A percentile compares a stretch with the other conserved stretches of the same genome.
Evolutionary conservation across 2,329 filamentous ascomycete genomes (phyloP).

Genomic region (Pseudogymnoascus sp.): DNA sequence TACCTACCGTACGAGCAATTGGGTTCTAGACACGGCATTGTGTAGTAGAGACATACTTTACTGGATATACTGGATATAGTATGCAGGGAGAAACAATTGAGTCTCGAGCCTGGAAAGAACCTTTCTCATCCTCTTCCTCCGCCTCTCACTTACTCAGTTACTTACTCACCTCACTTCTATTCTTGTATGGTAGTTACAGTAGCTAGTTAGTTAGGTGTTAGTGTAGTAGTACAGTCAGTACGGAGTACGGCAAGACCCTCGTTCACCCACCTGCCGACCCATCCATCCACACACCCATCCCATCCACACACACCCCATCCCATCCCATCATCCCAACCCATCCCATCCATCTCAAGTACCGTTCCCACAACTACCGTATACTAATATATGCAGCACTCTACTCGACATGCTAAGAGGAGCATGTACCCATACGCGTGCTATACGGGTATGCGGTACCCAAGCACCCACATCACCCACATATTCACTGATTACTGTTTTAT

Average conservation of each 20-base stretch:
- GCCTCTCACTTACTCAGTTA: not conserved
- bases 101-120: not conserved
- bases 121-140: no score
- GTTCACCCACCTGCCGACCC: no score
- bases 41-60: not conserved
- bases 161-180: not conserved
- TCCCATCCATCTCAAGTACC: not conserved
- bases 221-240: no score
- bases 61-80: no score
- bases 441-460: no score
- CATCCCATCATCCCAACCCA: no score
- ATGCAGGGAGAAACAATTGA: not conserved
- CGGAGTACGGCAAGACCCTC: no score
- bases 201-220: no score
- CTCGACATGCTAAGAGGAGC: no score
- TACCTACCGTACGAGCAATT: not conserved
- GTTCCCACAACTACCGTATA: slow-evolving; percentile 1
- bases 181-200: not conserved
- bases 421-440: not conserved
- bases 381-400: not conserved
- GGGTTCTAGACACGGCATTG: slow-evolving; percentile 3
- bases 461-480: no score
- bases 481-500: not conserved
- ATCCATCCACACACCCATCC: no score
- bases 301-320: no score